Conservation (phyloP, 768 basidiomycete species). For the Boletus subcaerulescens region DNA sequence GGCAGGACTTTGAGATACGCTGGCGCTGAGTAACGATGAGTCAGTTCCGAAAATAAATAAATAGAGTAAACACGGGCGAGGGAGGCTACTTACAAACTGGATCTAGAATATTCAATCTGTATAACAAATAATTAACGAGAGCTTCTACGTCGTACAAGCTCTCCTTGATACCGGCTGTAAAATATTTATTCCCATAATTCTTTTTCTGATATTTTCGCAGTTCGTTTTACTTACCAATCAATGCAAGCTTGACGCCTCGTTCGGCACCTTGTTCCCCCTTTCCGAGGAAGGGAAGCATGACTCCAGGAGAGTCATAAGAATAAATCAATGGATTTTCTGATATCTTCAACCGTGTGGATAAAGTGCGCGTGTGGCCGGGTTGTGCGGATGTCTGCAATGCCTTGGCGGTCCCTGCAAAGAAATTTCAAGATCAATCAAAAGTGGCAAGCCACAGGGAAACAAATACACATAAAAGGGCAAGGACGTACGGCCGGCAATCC, state of each 20-base stretch:
- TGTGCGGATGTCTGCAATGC: conserved; percentile 85
- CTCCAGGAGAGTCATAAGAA: conserved; percentile 93
- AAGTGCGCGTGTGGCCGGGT: conserved; percentile 84
- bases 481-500: conserved; percentile 78
- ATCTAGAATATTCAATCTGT: conserved; percentile 77
- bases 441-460: neutral
- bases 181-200: conserved; percentile 3
- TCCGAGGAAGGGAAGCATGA: conserved; percentile 95
- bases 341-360: conserved; percentile 88
- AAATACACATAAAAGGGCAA: neutral
- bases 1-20: conserved; percentile 67
- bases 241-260: conserved; percentile 85
- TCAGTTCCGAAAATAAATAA: conserved; percentile 10
- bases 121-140: conserved; percentile 83
- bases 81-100: conserved; percentile 53
- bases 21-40: conserved; percentile 46
- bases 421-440: neutral
- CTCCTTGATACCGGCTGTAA: conserved; percentile 89
- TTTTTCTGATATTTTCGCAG: neutral
- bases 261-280: conserved; percentile 83
- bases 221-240: conserved; percentile 71
- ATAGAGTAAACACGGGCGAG: neutral
- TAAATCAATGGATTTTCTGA: conserved; percentile 80
- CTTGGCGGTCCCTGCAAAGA: conserved; percentile 67
- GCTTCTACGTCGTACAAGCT: conserved; percentile 83